Conservation (phyloP, 2,329 filamentous ascomycete species). For the Aspergillus nomiae region DNA sequence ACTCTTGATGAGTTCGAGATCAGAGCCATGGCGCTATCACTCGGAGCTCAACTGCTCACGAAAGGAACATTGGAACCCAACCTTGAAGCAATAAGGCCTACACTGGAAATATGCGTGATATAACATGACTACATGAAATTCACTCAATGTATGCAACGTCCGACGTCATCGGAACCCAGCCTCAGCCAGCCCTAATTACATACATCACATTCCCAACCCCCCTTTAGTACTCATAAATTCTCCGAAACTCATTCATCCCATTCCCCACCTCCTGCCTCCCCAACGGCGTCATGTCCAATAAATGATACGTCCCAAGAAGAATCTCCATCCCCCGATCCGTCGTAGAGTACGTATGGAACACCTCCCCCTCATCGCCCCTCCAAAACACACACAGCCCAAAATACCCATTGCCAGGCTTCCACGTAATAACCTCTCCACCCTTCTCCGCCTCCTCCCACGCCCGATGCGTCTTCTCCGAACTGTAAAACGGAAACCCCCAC, state of each 20-base stretch:
- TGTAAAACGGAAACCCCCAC: slow-evolving; percentile 47
- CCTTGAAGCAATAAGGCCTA: neutral
- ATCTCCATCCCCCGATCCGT: slow-evolving; percentile 19
- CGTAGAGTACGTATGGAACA: slow-evolving; percentile 23
- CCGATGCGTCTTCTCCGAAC: slow-evolving; percentile 19
- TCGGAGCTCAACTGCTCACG: neutral
- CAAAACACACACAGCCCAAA: slow-evolving; percentile 53
- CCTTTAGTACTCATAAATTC: slow-evolving; percentile 5
- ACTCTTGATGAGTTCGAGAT: slow-evolving; percentile 6
- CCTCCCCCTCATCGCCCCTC: slow-evolving; percentile 13
- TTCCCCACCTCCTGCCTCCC: slow-evolving; percentile 24
- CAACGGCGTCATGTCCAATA: slow-evolving; percentile 25
- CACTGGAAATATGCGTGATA: neutral
- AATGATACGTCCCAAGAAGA: slow-evolving; percentile 20
- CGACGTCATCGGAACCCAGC: neutral
- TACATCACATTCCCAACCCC: neutral
- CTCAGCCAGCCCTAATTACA: neutral
- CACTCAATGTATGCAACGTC: neutral
- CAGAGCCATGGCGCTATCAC: neutral
- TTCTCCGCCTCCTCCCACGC: slow-evolving; percentile 15
- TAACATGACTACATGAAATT: neutral
- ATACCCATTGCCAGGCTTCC: slow-evolving; percentile 23
- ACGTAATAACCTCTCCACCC: slow-evolving; percentile 17
- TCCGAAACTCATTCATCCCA: slow-evolving; percentile 20
- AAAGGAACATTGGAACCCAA: neutral